Conservation (phyloP, 441 rosid species). For the Jatropha multifida region DNA sequence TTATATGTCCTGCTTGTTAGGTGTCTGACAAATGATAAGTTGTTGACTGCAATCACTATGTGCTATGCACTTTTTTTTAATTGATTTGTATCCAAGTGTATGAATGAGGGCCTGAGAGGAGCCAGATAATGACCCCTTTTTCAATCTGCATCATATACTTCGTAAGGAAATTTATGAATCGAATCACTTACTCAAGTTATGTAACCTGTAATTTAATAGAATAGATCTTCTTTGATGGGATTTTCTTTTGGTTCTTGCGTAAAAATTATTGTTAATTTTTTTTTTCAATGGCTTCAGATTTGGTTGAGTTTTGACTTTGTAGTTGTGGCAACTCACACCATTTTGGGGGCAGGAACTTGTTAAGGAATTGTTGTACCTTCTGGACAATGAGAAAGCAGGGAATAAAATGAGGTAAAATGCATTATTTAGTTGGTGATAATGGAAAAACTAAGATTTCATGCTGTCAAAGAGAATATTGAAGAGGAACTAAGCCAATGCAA, state of each 20-base stretch:
- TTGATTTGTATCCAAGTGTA: neutral
- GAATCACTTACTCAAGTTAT: neutral
- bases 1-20: neutral
- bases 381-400: conserved; percentile 25
- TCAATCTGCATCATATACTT: neutral
- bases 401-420: conserved; percentile 30
- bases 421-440: conserved; percentile 22
- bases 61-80: too few species aligned
- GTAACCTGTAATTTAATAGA: neutral
- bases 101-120: neutral
- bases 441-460: conserved; percentile 22
- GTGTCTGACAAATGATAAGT: neutral
- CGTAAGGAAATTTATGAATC: neutral
- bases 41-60: neutral
- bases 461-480: conserved; percentile 25
- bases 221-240: neutral
- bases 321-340: conserved; percentile 14
- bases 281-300: neutral
- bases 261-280: neutral
- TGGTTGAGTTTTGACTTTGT: conserved; percentile 12
- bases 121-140: neutral
- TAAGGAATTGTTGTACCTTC: conserved; percentile 3
- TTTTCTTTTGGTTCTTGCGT: neutral
- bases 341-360: conserved; percentile 7
- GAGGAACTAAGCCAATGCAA: conserved; percentile 31